Base-by-base conservation (phyloP, 345 rosid species). In the Salix caprea region DNA sequence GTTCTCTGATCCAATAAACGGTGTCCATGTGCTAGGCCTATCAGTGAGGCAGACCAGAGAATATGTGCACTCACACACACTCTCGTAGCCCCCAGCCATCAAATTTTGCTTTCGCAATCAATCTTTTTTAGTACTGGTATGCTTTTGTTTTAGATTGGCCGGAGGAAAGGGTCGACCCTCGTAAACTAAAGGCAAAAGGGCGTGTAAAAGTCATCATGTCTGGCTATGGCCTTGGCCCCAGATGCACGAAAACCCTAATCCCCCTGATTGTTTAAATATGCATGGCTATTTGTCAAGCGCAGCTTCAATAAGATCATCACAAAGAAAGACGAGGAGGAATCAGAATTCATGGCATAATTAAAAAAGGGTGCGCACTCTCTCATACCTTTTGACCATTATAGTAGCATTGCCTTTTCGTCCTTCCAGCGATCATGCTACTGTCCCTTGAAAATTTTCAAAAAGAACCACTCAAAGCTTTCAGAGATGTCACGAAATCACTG, bases 91-190 rank as follows among this genome's bases (percentile, higher is more conserved):
- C 82, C 83, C 52, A 64, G 48, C 86, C 87, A 78, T 60, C 75
- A 60, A 78, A 60, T 50, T 34, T 74, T 84, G 82, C 89, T 81
- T 82, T 79, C 73, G 4, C 76, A 75, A 67, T 78, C 82, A 54
- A 12, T 14, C 54, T 39, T 54, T 54, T 34, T 48, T 65, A 4
- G 32, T 7, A 14, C 6, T 52, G 13, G 32, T n/a, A 10, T 73
- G 60, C 48, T 64, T 80, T 75, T 54, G 9, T 77, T 71, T 56
- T 37, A 44, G 60, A 78, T 68, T 62, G 52, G 77, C 74, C 75
- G 74, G n/a, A 16, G 46, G 15, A 81, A 81, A 70, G 40, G 66
- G 5, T 28, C 11, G 44, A 46, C 74, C 52, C 77, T 60, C 65
- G 21, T 66, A 19, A 26, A 74, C 78, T 11, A 10, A 58, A 58